Evolutionary conservation across 495 filamentous ascomycete species (phyloP).

Genomic region (Aspergillus ellipticus): DNA sequence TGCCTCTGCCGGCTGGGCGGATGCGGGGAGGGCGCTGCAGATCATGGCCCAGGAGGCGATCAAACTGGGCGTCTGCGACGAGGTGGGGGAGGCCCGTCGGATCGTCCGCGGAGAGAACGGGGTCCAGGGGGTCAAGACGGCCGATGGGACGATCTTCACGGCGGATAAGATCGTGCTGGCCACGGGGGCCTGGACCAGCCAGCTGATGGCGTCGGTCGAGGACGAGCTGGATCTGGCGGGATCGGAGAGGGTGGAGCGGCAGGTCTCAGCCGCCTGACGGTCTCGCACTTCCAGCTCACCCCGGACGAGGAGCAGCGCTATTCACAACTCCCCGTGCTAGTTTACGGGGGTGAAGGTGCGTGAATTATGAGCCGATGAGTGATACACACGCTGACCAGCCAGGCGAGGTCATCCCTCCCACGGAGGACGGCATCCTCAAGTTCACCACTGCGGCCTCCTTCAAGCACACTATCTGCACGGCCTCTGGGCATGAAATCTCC

Average conservation of each 20-base stretch:
- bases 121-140: constrained; percentile 23
- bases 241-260: constrained; percentile 28
- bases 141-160: constrained; percentile 26
- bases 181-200: constrained; percentile 54
- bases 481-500: constrained; percentile 28
- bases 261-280: constrained; percentile 35
- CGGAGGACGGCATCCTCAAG: constrained; percentile 29
- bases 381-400: constrained; percentile 4
- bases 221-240: constrained; percentile 26
- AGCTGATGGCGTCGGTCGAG: constrained; percentile 30
- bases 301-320: constrained; percentile 25
- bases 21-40: constrained; percentile 31
- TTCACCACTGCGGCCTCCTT: constrained; percentile 32
- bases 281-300: constrained; percentile 34
- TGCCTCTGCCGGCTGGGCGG: constrained; percentile 37
- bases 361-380: not conserved
- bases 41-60: constrained; percentile 31
- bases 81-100: constrained; percentile 25
- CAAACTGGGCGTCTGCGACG: constrained; percentile 31
- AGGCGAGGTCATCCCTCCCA: constrained; percentile 36
- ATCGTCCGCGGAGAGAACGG: constrained; percentile 18
- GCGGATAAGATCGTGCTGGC: constrained; percentile 49
- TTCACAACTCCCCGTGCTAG: constrained; percentile 32
- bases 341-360: constrained; percentile 35
- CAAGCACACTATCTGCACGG: constrained; percentile 27